Base-by-base conservation (phyloP, 306 rosid species). In the Urtica urens region DNA sequence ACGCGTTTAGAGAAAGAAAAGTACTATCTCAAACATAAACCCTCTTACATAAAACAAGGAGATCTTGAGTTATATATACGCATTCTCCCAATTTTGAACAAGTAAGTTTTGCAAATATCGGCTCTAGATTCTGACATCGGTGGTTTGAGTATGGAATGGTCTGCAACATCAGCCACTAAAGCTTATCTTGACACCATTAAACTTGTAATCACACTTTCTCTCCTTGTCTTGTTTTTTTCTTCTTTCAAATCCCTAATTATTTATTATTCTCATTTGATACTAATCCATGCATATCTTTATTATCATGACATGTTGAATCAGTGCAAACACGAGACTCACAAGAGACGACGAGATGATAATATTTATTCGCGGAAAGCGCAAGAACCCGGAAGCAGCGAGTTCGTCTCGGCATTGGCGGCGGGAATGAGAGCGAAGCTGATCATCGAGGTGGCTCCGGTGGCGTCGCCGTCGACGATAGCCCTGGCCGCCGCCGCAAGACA, bases 321-420 rank as follows among this genome's bases (percentile, higher is more conserved):
- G 78, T 79, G 82, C 46, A 69, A 58, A 25, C 49, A 60, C 38
- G 65, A 60, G 26, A 53, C 53, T 45, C 42, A 31, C 18, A 61
- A 25, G 48, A 66, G 74, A 55, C 50, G 59, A 29, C 13, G 51
- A 23, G 79, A 55, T 9, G 47, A 62, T 18, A 35, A 35, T 10
- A 14, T 7, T n/a, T n/a, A n/a, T n/a, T n/a, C n/a, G n/a, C 45
- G 77, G 74, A 73, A 55, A 61, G 46, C 72, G 51, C 75, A 53
- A 57, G 85, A 76, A 54, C 78, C 62, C 0, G 80, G 85, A 49
- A 79, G 79, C 67, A 71, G 68, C 56, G 85, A 79, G 53, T 77
- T 76, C 30, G 76, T 83, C 18, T 79, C 85, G 11, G 94, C 80
- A 38, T 48, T 79, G 52, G 88, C 94, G 30, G 94, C 88, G 20